These are phyloP conservation scores for Colletotrichum chrysophilum DNA, from an alignment of 2,329 filamentous ascomycete genomes.

Conservation along the genomic window DNA sequence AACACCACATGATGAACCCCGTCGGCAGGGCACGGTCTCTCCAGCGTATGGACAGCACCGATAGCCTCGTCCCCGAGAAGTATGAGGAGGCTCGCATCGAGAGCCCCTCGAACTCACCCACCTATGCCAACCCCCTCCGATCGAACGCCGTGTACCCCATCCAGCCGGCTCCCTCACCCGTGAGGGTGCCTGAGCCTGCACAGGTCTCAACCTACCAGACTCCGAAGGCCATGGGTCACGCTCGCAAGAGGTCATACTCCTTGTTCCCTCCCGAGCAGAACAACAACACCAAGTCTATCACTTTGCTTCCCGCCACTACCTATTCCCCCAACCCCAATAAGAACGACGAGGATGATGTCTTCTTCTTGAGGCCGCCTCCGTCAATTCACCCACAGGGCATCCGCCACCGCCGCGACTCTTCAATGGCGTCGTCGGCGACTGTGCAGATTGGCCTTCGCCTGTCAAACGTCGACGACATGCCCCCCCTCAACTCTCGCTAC, in stretches of 20 bases:
- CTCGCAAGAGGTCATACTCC: slow-evolving; percentile 43
- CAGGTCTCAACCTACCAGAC: slow-evolving; percentile 19
- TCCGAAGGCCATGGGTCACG: slow-evolving; percentile 27
- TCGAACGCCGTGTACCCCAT: slow-evolving; percentile 36
- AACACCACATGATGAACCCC: slow-evolving; percentile 39
- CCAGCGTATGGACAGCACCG: slow-evolving; percentile 37
- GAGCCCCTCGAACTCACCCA: slow-evolving; percentile 25
- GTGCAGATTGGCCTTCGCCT: slow-evolving; percentile 75
- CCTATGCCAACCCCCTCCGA: slow-evolving; percentile 31
- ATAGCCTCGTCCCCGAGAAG: slow-evolving; percentile 37
- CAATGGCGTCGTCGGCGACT: slow-evolving; percentile 68
- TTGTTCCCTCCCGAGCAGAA: slow-evolving; percentile 40
- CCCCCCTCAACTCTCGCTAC: slow-evolving; percentile 36
- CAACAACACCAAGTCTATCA: slow-evolving; percentile 33
- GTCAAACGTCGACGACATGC: slow-evolving; percentile 62
- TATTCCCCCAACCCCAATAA: slow-evolving; percentile 37
- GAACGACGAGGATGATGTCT: neutral
- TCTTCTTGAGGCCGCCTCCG: slow-evolving; percentile 19
- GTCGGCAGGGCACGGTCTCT: slow-evolving; percentile 32
- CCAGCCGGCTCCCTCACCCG: neutral
- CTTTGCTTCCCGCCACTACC: slow-evolving; percentile 52
- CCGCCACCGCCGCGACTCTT: slow-evolving; percentile 64
- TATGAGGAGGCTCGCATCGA: slow-evolving; percentile 34
- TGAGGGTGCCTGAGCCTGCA: slow-evolving; percentile 12
- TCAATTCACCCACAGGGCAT: slow-evolving; percentile 30